phyloP scores from a whole-genome alignment of 345 rosid genomes.

The Eucalyptus sideroxylon region DNA sequence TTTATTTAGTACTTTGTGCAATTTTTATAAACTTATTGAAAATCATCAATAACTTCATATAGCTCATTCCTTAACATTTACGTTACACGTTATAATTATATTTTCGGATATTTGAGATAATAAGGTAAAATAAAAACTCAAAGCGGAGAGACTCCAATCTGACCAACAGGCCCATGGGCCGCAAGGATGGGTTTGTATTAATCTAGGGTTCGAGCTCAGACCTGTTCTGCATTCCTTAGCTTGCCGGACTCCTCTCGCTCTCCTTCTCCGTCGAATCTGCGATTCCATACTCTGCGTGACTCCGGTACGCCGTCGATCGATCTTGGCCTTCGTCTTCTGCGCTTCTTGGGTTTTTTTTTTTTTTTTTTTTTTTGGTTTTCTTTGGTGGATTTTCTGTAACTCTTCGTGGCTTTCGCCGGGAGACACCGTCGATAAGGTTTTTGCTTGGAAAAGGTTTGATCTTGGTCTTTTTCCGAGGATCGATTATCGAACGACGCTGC shows the following conservation, averaged over 20 bases:
- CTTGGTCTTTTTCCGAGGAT: neutral
- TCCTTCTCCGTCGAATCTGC: neutral
- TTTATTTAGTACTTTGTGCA: neutral
- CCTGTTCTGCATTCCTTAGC: neutral
- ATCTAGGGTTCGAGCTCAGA: neutral
- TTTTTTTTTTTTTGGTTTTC: neutral
- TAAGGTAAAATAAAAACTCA: neutral
- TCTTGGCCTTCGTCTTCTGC: neutral
- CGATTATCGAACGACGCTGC: neutral
- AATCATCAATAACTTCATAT: neutral
- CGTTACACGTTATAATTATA: neutral
- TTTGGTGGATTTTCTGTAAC: neutral
- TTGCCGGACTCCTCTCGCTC: neutral
- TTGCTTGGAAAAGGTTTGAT: neutral
- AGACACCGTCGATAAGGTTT: neutral
- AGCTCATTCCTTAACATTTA: neutral
- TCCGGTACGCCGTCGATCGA: neutral
- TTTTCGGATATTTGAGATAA: neutral
- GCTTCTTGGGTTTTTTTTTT: neutral
- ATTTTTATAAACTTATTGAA: neutral
- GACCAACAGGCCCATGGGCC: neutral
- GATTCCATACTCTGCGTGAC: neutral
- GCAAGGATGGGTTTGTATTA: neutral
- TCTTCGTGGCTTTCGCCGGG: neutral
- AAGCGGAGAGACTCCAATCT: neutral